Conservation (phyloP, 2,329 filamentous ascomycete genomes). For the Aspergillus sp. region DNA sequence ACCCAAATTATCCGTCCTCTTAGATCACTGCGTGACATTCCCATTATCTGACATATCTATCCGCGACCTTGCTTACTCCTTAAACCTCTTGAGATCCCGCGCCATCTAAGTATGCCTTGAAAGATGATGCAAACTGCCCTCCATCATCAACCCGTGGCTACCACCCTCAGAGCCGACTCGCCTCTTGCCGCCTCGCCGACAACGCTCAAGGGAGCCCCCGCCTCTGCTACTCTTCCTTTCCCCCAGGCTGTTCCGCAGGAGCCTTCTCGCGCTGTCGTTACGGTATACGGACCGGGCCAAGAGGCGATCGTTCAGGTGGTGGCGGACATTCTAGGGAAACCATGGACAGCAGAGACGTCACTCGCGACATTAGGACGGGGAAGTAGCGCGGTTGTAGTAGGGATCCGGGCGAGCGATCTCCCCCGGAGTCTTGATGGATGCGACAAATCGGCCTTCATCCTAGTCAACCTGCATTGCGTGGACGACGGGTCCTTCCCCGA, state of each 20-base stretch:
- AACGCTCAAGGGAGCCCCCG: conserved; percentile 20
- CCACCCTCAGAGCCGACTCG: conserved; percentile 28
- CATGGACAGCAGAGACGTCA: conserved; percentile 60
- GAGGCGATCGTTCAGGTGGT: conserved; percentile 73
- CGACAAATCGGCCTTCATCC: conserved; percentile 59
- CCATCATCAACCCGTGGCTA: conserved; percentile 33
- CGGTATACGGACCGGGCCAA: conserved; percentile 70
- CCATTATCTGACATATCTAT: not conserved
- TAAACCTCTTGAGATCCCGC: not conserved
- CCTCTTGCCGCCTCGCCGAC: conserved; percentile 22
- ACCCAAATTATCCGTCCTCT: conserved; percentile 11
- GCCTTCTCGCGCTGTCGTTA: conserved; percentile 48
- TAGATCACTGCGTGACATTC: not conserved
- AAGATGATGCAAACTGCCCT: conserved; percentile 27
- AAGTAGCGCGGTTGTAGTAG: conserved; percentile 66
- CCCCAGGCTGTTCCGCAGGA: conserved; percentile 13
- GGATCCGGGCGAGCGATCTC: conserved; percentile 60
- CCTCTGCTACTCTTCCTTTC: conserved; percentile 14
- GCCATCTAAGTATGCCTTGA: conserved; percentile 26
- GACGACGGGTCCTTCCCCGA: conserved; percentile 70
- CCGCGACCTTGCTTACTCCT: not conserved
- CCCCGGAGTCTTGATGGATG: conserved; percentile 59
- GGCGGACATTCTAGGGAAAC: conserved; percentile 76
- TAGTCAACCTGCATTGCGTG: conserved; percentile 76
- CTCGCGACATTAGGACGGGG: conserved; percentile 54